These are phyloP conservation scores for Lasiosphaeris hirsuta DNA, from an alignment of 495 filamentous ascomycete species.

Conservation along the genomic window DNA sequence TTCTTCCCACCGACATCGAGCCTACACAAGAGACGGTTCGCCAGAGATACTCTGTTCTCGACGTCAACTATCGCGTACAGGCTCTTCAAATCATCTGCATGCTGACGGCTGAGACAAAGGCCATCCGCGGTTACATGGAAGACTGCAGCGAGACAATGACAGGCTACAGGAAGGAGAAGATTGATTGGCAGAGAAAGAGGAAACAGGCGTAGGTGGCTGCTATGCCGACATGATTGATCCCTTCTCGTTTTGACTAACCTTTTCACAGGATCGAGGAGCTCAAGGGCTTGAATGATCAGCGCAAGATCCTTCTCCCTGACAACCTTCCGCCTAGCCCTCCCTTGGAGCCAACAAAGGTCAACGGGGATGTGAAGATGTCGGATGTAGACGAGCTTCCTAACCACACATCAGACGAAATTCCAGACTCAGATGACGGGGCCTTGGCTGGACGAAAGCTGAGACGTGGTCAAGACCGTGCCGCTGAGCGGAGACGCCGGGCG, in stretches of 20 bases:
- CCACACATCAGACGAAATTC: constrained; percentile 49
- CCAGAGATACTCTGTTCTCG: constrained; percentile 65
- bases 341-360: constrained; percentile 43
- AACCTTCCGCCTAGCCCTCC: constrained; percentile 67
- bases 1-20: constrained; percentile 72
- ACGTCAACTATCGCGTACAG: constrained; percentile 77
- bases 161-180: constrained; percentile 87
- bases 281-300: constrained; percentile 74
- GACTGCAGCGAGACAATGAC: constrained; percentile 92
- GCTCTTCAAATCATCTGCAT: constrained; percentile 84
- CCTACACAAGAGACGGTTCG: constrained; percentile 70
- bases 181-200: constrained; percentile 78
- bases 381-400: constrained; percentile 56
- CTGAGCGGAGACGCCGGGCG: constrained; percentile 78
- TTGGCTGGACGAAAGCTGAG: constrained; percentile 70
- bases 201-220: constrained; percentile 70
- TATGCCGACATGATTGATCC: background rate
- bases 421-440: constrained; percentile 57
- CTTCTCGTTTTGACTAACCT: constrained; percentile 18
- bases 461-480: constrained; percentile 70
- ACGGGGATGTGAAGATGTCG: constrained; percentile 59
- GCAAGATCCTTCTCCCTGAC: constrained; percentile 79
- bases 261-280: constrained; percentile 72
- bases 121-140: constrained; percentile 82
- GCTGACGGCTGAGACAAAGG: constrained; percentile 80